Base-by-base conservation (phyloP, 768 basidiomycete genomes). In the Tephrocybe sp. region DNA sequence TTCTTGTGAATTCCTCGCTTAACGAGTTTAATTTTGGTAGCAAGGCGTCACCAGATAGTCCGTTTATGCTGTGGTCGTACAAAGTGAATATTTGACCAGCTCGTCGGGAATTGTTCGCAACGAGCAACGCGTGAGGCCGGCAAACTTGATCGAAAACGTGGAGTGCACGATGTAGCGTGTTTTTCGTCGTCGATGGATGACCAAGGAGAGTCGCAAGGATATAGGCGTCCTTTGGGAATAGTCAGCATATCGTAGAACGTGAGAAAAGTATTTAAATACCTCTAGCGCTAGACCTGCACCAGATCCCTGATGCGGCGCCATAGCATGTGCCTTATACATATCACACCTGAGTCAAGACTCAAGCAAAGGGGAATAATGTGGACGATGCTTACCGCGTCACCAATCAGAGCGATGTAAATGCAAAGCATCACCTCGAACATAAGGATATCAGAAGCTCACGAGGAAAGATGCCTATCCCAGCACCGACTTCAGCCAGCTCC, bases 281-380 rank as follows among this genome's bases (percentile, higher is more conserved):
- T 83, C 81, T 47, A 82, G 73, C 5, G 79, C 80, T 53, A 79
- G 78, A 12, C 78, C 81, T 10, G 81, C 81, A 27, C 79, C 79
- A 8, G 80, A 75, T 23, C 79, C 81, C 64, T 79, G 75, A 64
- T 78, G 75, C 10, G 81, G 78, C 3, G 66, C 61, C 71, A 76
- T 77, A 1, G 78, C 78, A 56, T 82, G 80, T 7, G 78, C 77
- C 75, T 74, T n/a, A n/a, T n/a, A n/a, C n/a, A 37, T 12, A n/a
- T 16, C 11, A n/a, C 11, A 39, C 3, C 19, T 45, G 15, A 46
- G 42, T 22, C 16, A 25, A 15, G 4, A 3, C 36, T 22, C 16
- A 25, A 15, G 4, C 1, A 33, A 8, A 2, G 31, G 8, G 8
- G 12, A n/a, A 18, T 19, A 34, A 39, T 29, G 4, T 2, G 23